Evolutionary conservation across 164 flowering plant genomes (phyloP).

Genomic region (Hamamelis virginiana): DNA sequence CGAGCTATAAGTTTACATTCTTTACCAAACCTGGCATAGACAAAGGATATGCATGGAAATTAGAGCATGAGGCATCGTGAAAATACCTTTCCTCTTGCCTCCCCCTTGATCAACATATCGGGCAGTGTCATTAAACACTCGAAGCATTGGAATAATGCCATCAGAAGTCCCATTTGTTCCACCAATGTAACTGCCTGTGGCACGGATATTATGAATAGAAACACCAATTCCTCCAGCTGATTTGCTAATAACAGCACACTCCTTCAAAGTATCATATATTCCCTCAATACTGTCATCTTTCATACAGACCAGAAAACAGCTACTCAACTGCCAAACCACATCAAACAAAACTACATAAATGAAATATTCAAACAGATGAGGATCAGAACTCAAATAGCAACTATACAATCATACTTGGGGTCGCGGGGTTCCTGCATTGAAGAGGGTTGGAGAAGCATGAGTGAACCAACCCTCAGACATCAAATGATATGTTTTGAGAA

Average conservation of each 20-base stretch:
- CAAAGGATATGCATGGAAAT: background rate
- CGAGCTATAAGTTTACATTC: too few relatives aligned
- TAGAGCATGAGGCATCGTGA: background rate
- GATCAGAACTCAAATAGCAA: background rate
- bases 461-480: constrained; percentile 99
- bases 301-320: constrained; percentile 96
- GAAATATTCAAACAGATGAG: background rate
- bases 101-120: constrained; percentile 99
- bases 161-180: constrained; percentile 99
- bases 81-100: constrained; percentile 94
- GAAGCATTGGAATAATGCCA: constrained; percentile 95
- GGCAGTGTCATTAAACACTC: constrained; percentile 98
- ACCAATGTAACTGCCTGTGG: constrained; percentile 92
- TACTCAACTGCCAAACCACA: constrained; percentile 70
- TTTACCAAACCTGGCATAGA: too few relatives aligned
- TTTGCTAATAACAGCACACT: constrained; percentile 98
- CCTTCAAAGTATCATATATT: constrained; percentile 96
- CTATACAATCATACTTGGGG: constrained; percentile 69
- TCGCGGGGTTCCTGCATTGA: constrained; percentile 96
- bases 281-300: constrained; percentile 99
- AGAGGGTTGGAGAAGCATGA: constrained; percentile 99
- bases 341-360: background rate
- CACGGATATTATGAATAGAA: constrained; percentile 94
- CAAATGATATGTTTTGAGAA: constrained; percentile 79
- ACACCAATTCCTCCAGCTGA: constrained; percentile 99